These are phyloP conservation scores for Perilla frutescens DNA, from an alignment of 257 asterid genomes.

Conservation along the genomic window DNA sequence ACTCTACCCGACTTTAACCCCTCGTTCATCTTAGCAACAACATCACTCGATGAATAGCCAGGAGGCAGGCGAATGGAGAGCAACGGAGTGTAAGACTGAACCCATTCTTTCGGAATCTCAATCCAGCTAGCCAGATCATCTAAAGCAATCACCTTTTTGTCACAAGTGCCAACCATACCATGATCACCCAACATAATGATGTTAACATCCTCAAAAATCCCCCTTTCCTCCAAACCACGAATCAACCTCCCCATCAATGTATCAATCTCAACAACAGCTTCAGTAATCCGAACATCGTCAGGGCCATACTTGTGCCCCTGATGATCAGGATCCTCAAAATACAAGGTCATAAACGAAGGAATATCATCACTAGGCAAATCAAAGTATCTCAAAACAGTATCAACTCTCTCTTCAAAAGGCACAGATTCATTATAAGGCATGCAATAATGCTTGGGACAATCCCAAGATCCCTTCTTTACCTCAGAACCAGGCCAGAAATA, in stretches of 20 bases:
- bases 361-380: slow-evolving; percentile 62
- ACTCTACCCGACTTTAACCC: slow-evolving; percentile 68
- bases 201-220: slow-evolving; percentile 66
- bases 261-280: slow-evolving; percentile 60
- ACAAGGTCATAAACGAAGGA: slow-evolving; percentile 68
- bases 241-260: slow-evolving; percentile 60
- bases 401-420: slow-evolving; percentile 72
- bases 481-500: slow-evolving; percentile 87
- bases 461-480: slow-evolving; percentile 68
- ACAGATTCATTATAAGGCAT: slow-evolving; percentile 60
- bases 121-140: slow-evolving; percentile 66
- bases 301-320: slow-evolving; percentile 82
- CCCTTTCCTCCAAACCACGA: slow-evolving; percentile 61
- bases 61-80: slow-evolving; percentile 63
- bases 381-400: slow-evolving; percentile 62
- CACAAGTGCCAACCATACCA: slow-evolving; percentile 85
- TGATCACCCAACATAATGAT: slow-evolving; percentile 74
- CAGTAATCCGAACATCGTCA: slow-evolving; percentile 62
- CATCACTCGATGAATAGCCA: slow-evolving; percentile 40
- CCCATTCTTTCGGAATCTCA: slow-evolving; percentile 58
- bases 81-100: slow-evolving; percentile 65
- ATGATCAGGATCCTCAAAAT: slow-evolving; percentile 79
- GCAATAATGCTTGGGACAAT: slow-evolving; percentile 56
- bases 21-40: slow-evolving; percentile 66
- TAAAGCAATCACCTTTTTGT: slow-evolving; percentile 60